Base-by-base conservation (phyloP, 306 rosid genomes). In the Begonia fuchsioides region DNA sequence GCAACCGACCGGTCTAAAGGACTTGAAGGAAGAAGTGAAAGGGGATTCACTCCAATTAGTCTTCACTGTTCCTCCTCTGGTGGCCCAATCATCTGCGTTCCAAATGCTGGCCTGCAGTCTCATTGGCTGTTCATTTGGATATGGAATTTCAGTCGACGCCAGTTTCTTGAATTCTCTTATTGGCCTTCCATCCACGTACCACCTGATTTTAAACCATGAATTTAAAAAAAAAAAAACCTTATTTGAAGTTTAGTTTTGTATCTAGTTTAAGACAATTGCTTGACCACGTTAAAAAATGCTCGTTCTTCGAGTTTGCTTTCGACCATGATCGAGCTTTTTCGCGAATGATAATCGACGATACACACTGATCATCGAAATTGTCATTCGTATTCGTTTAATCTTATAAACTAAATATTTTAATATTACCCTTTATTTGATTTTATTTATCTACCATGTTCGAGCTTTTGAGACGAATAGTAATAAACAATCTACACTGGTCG, bases 21-120 rank as follows among this genome's bases (percentile, higher is more conserved):
- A 80, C 5, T 79, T 71, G 45, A 76, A 83, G 0, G 82, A 60
- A 1, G 88, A 80, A 0, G 76, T 58, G 65, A 79, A 83, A 0
- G 94, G 86, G 5, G 86, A 88, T 15, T 58, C 17, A 6, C 43
- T 40, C 90, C 94, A 83, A 47, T 83, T 79, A 1, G 94, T 72
- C 48, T 79, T 83, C 6, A 79, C 82, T 1, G 74, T 66, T 0
- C 88, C 95, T 0, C 95, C 93, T 13, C 93, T 80, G 1, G 93
- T 85, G 3, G 95, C 95, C 95, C 87, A 85, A 19, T 85, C 95
- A 49, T 85, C 93, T 0, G 93, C 86, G 64, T 79, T 76, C 94
- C 88, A 83, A 0, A 83, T 57, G 48, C 86, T 83, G 0, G 88
- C 74, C 39, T 77, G 63, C 13, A 79, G 61, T 17, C 80, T 72